These are phyloP conservation scores for Microdochium bolleyi DNA, from an alignment of 2,329 filamentous ascomycete genomes.

Conservation along the genomic window DNA sequence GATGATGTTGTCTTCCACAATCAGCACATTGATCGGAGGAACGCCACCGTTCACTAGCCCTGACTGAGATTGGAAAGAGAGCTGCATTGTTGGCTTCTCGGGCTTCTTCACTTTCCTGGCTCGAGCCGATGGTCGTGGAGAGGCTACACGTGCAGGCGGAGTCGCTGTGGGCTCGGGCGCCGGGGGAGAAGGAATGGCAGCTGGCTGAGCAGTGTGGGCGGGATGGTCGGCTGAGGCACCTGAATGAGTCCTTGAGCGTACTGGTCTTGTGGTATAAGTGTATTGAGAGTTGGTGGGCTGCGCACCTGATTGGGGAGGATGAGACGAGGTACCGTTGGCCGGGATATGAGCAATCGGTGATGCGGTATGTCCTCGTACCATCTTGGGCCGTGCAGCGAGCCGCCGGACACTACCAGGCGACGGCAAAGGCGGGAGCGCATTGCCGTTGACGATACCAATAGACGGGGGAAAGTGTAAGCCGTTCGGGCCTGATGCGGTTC, in stretches of 20 bases:
- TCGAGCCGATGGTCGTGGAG: conserved; percentile 38
- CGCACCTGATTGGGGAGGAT: conserved; percentile 27
- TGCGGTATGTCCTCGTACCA: conserved; percentile 65
- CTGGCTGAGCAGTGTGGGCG: conserved; percentile 36
- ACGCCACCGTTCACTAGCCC: conserved; percentile 73
- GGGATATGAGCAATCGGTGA: conserved; percentile 61
- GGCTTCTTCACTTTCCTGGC: conserved; percentile 46
- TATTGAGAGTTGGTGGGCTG: conserved; percentile 25
- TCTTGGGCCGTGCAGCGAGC: conserved; percentile 32
- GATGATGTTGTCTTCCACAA: conserved; percentile 98
- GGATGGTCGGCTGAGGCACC: conserved; percentile 45
- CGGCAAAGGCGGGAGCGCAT: conserved; percentile 71
- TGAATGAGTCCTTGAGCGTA: conserved; percentile 51
- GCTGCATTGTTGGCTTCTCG: conserved; percentile 38
- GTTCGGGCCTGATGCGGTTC: conserved; percentile 14
- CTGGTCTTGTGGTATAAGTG: conserved; percentile 28
- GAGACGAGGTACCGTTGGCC: conserved; percentile 24
- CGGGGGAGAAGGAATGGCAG: conserved; percentile 39
- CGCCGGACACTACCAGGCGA: conserved; percentile 64
- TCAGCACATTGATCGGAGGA: conserved; percentile 92
- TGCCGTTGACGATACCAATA: conserved; percentile 74
- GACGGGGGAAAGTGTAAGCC: conserved; percentile 43
- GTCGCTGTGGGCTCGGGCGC: conserved; percentile 52
- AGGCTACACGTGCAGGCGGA: conserved; percentile 36
- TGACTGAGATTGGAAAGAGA: conserved; percentile 13